Evolutionary conservation across 495 filamentous ascomycete genomes (phyloP), one percentile per base, ranked within the genome.

Genomic region (Aspergillus sclerotiicarbonarius): DNA sequence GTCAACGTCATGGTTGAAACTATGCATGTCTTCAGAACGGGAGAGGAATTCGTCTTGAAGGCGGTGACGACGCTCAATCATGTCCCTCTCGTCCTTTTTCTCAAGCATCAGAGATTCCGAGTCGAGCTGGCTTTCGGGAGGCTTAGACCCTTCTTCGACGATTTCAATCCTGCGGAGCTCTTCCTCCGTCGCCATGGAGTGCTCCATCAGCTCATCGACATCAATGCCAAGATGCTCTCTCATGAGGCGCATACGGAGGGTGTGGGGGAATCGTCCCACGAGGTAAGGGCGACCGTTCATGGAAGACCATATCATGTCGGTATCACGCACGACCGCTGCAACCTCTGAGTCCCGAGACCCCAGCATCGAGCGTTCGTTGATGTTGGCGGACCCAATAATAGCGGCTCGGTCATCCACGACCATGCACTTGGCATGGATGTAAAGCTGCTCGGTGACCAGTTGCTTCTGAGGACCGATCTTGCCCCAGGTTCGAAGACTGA

Each of bases 381-480:
- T 99, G 67, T 99, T 99, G 29, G 94, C 95, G 39, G 92, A 97
- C 16, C 94, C 94, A 65, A 99, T 99, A 54, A 99, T 87, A 20
- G 87, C 93, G 62, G 92, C 84, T 32, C 92, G 83, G 65, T 99
- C 94, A 71, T 99, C 94, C 4, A 96, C 94, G 56, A 99, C 82
- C 84, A 98, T 97, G 62, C 87, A 91, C 67, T 99, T 99, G 46
- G 94, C 94, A 62, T 99, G 94, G 47, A 99, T 98, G 63, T 99
- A 99, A 3, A 99, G 82, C 73, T 98, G 94, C 69, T 99, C 94
- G 12, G 94, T 98, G 13, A 94, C 90, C 32, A 99, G 72, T 51
- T 84, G 82, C 57, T 91, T 86, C 41, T 87, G 81, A 16, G 89
- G 87, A 16, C 92, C 91, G 59, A 99, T 91, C 72, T 87, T 90